phyloP scores from a whole-genome alignment of 768 basidiomycete genomes.

The Rhodotorula graminis region DNA sequence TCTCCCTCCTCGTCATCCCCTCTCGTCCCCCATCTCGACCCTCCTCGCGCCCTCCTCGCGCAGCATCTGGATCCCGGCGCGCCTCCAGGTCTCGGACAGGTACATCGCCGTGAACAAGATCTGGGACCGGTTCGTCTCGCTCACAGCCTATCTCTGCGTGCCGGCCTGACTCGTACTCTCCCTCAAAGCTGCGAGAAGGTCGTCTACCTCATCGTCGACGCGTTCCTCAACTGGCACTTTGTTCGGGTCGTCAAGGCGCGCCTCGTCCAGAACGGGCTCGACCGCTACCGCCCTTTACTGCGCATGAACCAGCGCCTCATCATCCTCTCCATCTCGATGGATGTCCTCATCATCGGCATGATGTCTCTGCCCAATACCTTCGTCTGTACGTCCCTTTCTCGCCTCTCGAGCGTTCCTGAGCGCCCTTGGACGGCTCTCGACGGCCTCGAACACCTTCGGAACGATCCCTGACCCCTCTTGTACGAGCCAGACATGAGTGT shows the following conservation, averaged over 20 bases:
- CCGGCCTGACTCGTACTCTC: too few relatives aligned
- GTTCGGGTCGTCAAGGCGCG: constrained; percentile 12
- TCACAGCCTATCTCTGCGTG: too few relatives aligned
- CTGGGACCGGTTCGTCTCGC: neutral
- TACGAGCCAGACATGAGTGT: neutral
- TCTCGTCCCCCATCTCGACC: too few relatives aligned
- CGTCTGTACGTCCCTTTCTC: neutral
- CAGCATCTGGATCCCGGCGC: constrained; percentile 23
- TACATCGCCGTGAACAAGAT: neutral
- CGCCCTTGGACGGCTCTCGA: neutral
- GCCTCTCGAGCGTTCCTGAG: too few relatives aligned
- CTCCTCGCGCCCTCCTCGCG: neutral
- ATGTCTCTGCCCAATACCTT: neutral
- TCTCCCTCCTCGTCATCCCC: too few relatives aligned
- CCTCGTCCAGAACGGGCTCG: constrained; percentile 7
- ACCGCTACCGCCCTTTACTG: constrained; percentile 22
- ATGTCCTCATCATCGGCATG: constrained; percentile 14
- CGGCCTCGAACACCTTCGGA: too few relatives aligned
- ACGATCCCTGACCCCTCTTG: neutral
- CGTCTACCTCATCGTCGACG: constrained; percentile 28
- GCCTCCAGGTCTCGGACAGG: constrained; percentile 5
- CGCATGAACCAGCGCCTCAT: constrained; percentile 13
- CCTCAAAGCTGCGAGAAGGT: neutral
- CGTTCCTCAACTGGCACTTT: constrained; percentile 11
- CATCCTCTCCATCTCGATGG: neutral